These are phyloP conservation scores for Alternaria conjuncta DNA, from an alignment of 2,329 filamentous ascomycete genomes.

Conservation along the genomic window DNA sequence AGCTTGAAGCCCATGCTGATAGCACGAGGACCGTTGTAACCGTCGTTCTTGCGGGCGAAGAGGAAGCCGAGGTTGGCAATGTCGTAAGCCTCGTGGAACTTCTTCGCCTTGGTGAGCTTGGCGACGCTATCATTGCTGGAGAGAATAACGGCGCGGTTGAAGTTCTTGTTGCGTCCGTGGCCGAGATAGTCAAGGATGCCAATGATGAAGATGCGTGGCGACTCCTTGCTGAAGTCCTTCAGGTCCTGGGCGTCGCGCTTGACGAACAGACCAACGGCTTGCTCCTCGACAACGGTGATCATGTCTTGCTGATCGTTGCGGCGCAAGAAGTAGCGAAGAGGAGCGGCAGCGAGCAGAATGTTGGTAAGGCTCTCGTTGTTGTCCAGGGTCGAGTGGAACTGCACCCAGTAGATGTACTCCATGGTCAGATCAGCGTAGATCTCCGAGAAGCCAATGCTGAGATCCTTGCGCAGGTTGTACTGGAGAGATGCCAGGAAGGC, in stretches of 20 bases:
- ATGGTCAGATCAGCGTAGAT: slow-evolving; percentile 53
- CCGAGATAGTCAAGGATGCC: slow-evolving; percentile 39
- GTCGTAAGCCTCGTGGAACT: slow-evolving; percentile 43
- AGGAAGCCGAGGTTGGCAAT: slow-evolving; percentile 43
- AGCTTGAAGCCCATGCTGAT: slow-evolving; percentile 50
- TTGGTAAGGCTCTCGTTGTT: slow-evolving; percentile 49
- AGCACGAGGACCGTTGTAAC: slow-evolving; percentile 39
- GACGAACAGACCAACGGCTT: slow-evolving; percentile 35
- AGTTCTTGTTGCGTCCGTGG: slow-evolving; percentile 38
- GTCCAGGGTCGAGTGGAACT: slow-evolving; percentile 36
- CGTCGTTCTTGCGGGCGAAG: slow-evolving; percentile 39
- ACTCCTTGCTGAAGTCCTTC: slow-evolving; percentile 36
- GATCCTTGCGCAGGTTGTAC: slow-evolving; percentile 49
- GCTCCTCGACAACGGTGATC: slow-evolving; percentile 33
- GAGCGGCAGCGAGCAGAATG: slow-evolving; percentile 39
- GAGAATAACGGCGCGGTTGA: slow-evolving; percentile 37
- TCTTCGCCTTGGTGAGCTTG: slow-evolving; percentile 36
- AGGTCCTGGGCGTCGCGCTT: slow-evolving; percentile 37
- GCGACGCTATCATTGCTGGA: slow-evolving; percentile 33
- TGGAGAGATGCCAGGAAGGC: slow-evolving; percentile 57
- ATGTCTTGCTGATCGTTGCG: slow-evolving; percentile 31
- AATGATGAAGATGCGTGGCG: slow-evolving; percentile 40
- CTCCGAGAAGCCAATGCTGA: slow-evolving; percentile 50
- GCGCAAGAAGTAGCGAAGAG: slow-evolving; percentile 38
- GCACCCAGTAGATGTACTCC: slow-evolving; percentile 45